Evolutionary conservation across 352 stramenopile species (phyloP), one percentile per base, ranked within the genome.

Genomic region (Peronospora belbahrii): DNA sequence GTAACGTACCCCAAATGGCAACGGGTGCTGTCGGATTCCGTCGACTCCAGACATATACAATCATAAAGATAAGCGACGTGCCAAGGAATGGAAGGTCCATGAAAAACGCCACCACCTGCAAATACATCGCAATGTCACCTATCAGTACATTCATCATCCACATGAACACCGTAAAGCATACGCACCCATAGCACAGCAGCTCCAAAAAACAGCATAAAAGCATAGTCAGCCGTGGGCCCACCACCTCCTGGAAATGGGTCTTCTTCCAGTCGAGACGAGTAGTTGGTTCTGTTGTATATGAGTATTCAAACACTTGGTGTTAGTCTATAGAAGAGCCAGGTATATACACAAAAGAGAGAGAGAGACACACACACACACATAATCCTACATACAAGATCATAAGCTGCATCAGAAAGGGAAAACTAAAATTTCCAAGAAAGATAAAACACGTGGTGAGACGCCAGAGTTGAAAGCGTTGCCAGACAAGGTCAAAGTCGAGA

Each of bases 1-100:
- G 23, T 8, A 31, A 15, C 50, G 37, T 57, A 88, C 76, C 81
- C 83, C 83, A 94, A 52, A 95, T 88, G 3, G 74, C 66, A 9
- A 92, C 81, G 19, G 80, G 76, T 5, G 73, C 67, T 11, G 83
- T 90, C 31, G 84, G 73, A 50, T 95, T 86, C 7, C 78, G 78
- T 30, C 81, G 83, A 54, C 85, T 95, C 85, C 85, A 95, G 34
- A 95, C 70, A 66, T 95, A 95, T 22, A 94, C 72, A 46, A 94
- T 91, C 74, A 89, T 93, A 45, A 95, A 94, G 60, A 93, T 90
- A 20, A 95, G 69, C 27, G 84, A 81, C 30, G 73, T 70, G 38
- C 81, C 83, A 8, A 94, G 59, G 63, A 95, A 95, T 27, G 74
- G 74, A 10, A 94, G 62, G 15, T 56, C 66, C 73, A 94, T 88